Conservation (phyloP, 495 filamentous ascomycete genomes). For the Xylaria longipes region DNA sequence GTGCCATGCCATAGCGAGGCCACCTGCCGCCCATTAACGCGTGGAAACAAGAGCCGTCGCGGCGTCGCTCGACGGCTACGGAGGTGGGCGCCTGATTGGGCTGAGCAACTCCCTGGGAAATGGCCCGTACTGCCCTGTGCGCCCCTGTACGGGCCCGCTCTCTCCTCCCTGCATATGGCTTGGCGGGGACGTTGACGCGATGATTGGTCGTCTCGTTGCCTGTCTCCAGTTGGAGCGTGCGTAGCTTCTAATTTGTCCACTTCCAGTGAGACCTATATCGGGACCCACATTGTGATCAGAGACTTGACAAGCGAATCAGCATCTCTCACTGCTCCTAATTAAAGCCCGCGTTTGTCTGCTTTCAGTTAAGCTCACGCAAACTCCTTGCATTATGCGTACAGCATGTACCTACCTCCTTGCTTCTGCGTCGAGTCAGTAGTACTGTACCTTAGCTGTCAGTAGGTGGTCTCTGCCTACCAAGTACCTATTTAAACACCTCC, state of each 20-base stretch:
- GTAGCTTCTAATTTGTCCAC: background rate
- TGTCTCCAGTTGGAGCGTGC: constrained; percentile 9
- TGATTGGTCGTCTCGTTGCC: constrained; percentile 11
- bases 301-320: background rate
- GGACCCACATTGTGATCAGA: background rate
- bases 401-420: constrained; percentile 1
- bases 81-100: constrained; percentile 6
- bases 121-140: background rate
- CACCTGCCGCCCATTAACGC: constrained; percentile 16
- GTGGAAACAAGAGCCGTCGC: constrained; percentile 22
- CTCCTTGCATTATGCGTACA: background rate
- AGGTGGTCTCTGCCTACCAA: too few relatives aligned
- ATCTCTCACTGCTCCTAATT: background rate
- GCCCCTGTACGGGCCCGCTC: background rate
- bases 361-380: background rate
- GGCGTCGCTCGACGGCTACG: constrained; percentile 5
- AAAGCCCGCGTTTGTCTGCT: background rate
- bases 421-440: background rate
- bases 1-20: background rate
- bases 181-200: constrained; percentile 14
- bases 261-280: background rate
- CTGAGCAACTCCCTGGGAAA: background rate
- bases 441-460: too few relatives aligned
- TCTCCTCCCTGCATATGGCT: background rate
- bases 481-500: background rate